These are phyloP conservation scores for Lichtheimia corymbifera DNA, from an alignment of 371 early-diverging fungal species.

Conservation along the genomic window DNA sequence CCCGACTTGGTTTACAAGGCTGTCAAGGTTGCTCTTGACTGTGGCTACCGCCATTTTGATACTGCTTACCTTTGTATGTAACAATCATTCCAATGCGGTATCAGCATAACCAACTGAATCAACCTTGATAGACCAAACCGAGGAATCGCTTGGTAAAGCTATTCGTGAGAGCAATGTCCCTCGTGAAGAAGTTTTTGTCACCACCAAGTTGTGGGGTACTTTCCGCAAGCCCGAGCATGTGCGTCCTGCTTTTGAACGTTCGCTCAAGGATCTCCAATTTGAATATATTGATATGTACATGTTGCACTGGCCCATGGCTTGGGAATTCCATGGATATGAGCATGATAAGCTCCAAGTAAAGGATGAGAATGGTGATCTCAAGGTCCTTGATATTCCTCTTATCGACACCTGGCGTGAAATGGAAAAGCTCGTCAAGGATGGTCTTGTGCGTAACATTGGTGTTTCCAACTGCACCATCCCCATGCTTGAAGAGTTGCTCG, in stretches of 20 bases:
- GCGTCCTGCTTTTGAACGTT: slow-evolving; percentile 47
- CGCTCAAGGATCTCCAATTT: slow-evolving; percentile 70
- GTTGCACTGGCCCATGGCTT: slow-evolving; percentile 58
- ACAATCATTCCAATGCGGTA: not conserved
- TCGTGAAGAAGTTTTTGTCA: slow-evolving; percentile 58
- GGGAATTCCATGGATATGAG: slow-evolving; percentile 40
- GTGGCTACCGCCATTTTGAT: slow-evolving; percentile 44
- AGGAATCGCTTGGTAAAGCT: slow-evolving; percentile 76
- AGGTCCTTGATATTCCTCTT: slow-evolving; percentile 47
- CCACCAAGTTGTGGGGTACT: slow-evolving; percentile 87
- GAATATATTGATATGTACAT: slow-evolving; percentile 92
- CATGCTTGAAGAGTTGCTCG: slow-evolving; percentile 70
- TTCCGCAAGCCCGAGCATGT: slow-evolving; percentile 56
- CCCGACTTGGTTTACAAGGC: slow-evolving; percentile 40
- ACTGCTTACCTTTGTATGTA: slow-evolving; percentile 44
- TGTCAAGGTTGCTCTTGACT: slow-evolving; percentile 35
- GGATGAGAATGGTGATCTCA: slow-evolving; percentile 26
- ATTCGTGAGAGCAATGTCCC: slow-evolving; percentile 50
- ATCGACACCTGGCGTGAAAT: slow-evolving; percentile 77
- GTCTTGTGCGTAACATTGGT: slow-evolving; percentile 56
- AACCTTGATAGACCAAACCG: slow-evolving; percentile 42
- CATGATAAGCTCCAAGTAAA: slow-evolving; percentile 16
- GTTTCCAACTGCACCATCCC: slow-evolving; percentile 68
- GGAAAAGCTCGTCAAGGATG: slow-evolving; percentile 66
- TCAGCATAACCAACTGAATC: not conserved